A percentile compares a stretch with the other conserved stretches of the same genome.
phyloP scores from a whole-genome alignment of 257 asterid species.

The Cordia subcordata region DNA sequence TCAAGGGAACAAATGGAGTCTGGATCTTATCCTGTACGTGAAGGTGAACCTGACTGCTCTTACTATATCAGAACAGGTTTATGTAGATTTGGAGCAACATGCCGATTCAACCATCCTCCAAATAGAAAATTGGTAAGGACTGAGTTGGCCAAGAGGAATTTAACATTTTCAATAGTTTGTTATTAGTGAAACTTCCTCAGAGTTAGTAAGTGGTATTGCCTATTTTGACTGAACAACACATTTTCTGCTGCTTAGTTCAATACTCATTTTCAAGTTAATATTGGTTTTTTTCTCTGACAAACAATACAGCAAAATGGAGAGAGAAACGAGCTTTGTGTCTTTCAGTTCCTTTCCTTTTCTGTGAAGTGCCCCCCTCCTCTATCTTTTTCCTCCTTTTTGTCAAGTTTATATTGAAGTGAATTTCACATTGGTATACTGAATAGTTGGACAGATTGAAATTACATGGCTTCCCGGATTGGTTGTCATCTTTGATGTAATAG shows the following conservation, averaged over 20 bases:
- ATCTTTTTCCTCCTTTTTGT: too few relatives aligned
- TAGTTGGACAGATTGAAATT: too few relatives aligned
- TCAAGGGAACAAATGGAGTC: constrained; percentile 68
- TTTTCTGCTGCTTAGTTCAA: background rate
- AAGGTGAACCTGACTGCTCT: constrained; percentile 85
- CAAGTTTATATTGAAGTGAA: too few relatives aligned
- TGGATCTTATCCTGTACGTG: constrained; percentile 79
- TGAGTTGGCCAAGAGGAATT: constrained; percentile 1
- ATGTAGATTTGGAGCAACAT: constrained; percentile 86
- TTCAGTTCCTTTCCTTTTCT: too few relatives aligned
- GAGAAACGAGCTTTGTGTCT: too few relatives aligned
- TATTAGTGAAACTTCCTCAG: background rate
- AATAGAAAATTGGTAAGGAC: constrained; percentile 66
- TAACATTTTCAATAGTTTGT: background rate
- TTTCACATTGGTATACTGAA: too few relatives aligned
- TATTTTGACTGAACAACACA: background rate
- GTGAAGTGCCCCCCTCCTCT: too few relatives aligned
- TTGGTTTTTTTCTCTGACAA: too few relatives aligned
- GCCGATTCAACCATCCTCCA: constrained; percentile 90
- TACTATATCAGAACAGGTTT: constrained; percentile 87
- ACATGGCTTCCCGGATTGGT: too few relatives aligned
- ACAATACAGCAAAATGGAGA: too few relatives aligned
- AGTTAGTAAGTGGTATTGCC: background rate
- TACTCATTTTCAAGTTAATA: too few relatives aligned
- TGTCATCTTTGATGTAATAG: too few relatives aligned